Evolutionary conservation across 1,284 basidiomycete species (phyloP), one percentile per base, ranked within the genome.

Genomic region (Leccinum fallax): DNA sequence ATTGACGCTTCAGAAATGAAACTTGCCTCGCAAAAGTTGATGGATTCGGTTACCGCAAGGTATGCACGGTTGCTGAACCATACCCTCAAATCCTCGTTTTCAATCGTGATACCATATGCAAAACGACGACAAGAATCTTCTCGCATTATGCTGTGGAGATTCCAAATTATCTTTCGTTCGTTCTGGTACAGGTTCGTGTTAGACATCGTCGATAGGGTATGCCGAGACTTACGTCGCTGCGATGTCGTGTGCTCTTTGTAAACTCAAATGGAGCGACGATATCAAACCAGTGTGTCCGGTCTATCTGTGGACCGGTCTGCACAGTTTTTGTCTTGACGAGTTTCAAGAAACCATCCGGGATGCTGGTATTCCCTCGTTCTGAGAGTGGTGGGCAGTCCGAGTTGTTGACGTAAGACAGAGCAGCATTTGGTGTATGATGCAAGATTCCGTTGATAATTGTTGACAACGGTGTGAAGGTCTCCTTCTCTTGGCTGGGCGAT

Each of bases 211-310:
- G 24, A 19, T 32, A n/a, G 28, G 57, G 8, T 30, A 9, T 52
- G 57, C 49, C 4, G 28, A 63, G 58, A 9, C 58, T 56, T 0
- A 24, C n/a, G 15, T 1, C 38, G 2, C 1, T 5, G 3, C 15
- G 16, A 32, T 2, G 7, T 15, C 9, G 4, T 0, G 52, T 16
- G 9, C 4, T 15, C 55, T 61, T 67, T 48, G 58, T 61, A 5
- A 65, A 65, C 26, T 67, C 58, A 11, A 65, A 62, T n/a, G 63
- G 58, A n/a, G 58, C 28, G 2, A 15, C 58, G 9, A 38, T 38
- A 38, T 15, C 13, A 1, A 38, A 38, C 15, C 36, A 38, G 36
- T 38, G 36, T 34, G 36, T 38, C 7, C 7, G 10, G 15, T 38
- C 7, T 0, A 16, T 38, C 36, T 16, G 36, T 38, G 0, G 36